phyloP scores from a whole-genome alignment of 129 eudicot species.

The Saposhnikovia divaricata region DNA sequence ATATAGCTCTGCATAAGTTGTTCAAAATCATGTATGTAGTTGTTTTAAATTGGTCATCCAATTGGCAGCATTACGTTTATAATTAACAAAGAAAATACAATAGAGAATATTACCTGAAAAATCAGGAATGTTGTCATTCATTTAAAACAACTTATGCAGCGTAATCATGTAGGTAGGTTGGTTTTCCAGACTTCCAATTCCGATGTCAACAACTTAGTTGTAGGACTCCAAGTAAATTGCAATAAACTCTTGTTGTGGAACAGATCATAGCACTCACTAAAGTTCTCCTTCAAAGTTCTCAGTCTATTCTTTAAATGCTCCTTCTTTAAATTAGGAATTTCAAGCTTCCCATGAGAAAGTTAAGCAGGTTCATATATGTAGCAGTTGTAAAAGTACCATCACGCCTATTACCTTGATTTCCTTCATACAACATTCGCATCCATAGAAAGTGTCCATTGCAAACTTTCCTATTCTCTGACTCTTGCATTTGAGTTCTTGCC shows the following conservation, averaged over 20 bases:
- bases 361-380: not conserved
- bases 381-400: constrained; percentile 5
- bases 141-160: not conserved
- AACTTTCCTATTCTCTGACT: not conserved
- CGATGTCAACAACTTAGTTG: not conserved
- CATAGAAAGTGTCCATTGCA: not conserved
- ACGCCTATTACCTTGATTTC: not conserved
- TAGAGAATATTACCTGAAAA: too few species aligned
- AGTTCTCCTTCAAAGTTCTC: not conserved
- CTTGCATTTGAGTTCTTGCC: not conserved
- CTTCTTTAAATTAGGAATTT: not conserved
- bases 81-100: not conserved
- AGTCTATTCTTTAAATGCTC: constrained; percentile 3
- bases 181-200: constrained; percentile 3
- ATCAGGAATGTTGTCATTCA: too few species aligned
- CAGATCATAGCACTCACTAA: constrained; percentile 1
- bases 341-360: not conserved
- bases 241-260: not conserved
- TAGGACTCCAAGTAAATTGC: not conserved
- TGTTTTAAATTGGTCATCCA: not conserved
- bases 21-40: too few species aligned
- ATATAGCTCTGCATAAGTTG: too few species aligned
- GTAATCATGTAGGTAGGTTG: not conserved
- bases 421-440: not conserved
- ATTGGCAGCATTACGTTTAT: not conserved